phyloP scores from a whole-genome alignment of 2,329 filamentous ascomycete species.

The Aspergillus calidoustus region DNA sequence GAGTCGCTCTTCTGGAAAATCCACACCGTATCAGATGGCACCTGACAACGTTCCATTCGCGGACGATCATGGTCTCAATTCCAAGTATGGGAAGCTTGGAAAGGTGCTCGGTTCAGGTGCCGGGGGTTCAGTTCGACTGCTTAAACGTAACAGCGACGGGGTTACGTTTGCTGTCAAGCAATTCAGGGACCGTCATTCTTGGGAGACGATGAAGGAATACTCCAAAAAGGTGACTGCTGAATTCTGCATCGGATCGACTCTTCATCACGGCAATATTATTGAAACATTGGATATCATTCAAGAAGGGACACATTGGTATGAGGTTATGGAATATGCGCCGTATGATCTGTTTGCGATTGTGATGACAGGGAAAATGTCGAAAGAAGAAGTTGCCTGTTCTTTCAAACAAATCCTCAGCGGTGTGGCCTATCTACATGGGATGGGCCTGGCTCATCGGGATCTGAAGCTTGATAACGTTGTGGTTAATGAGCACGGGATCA shows the following conservation, averaged over 20 bases:
- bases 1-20: constrained; percentile 57
- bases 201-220: constrained; percentile 94
- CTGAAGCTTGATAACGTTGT: constrained; percentile 98
- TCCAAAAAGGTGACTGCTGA: constrained; percentile 98
- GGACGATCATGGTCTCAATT: constrained; percentile 86
- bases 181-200: constrained; percentile 87
- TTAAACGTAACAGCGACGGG: constrained; percentile 91
- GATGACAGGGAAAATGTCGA: constrained; percentile 97
- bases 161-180: constrained; percentile 98
- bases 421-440: constrained; percentile 90
- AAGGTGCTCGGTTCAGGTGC: constrained; percentile 92
- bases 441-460: constrained; percentile 93
- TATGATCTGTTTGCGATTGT: constrained; percentile 97
- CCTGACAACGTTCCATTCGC: constrained; percentile 74
- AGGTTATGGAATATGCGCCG: constrained; percentile 98
- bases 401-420: constrained; percentile 95
- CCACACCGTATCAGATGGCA: constrained; percentile 57
- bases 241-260: constrained; percentile 94
- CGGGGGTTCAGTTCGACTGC: constrained; percentile 88
- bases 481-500: constrained; percentile 92
- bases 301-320: constrained; percentile 93
- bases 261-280: constrained; percentile 98
- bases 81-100: constrained; percentile 94
- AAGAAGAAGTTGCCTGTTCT: constrained; percentile 86
- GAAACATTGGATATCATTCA: constrained; percentile 96